Evolutionary conservation across 768 basidiomycete genomes (phyloP), one percentile per base, ranked within the genome.

Genomic region (Mycena kentingensis): DNA sequence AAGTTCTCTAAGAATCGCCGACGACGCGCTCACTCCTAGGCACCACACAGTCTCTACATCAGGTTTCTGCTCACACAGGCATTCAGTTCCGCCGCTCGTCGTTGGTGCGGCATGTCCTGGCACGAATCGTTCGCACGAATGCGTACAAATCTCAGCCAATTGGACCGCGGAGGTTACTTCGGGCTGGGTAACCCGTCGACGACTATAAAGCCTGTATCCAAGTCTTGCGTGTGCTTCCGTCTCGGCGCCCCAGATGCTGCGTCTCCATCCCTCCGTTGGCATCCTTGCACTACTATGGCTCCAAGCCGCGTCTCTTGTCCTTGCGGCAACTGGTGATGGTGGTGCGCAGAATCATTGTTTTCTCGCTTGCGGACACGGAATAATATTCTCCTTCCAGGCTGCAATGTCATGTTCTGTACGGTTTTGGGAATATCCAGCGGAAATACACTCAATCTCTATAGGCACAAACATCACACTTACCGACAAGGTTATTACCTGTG

Each of bases 391-490:
- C 19, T 43, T 21, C 18, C n/a, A 56, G 54, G 54, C 3, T 60
- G 58, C 45, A 55, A 55, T 38, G 24, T 60, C 4, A 55, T 60
- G 34, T 55, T 60, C 39, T 60, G 58, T 28, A 8, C 55, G 32
- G n/a, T n/a, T n/a, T n/a, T n/a, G n/a, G n/a, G n/a, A n/a, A n/a
- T n/a, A n/a, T n/a, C n/a, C n/a, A n/a, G n/a, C n/a, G n/a, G n/a
- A n/a, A n/a, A n/a, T n/a, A n/a, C n/a, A n/a, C n/a, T n/a, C n/a
- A n/a, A n/a, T n/a, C n/a, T n/a, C n/a, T n/a, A n/a, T n/a, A n/a
- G n/a, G n/a, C n/a, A n/a, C n/a, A n/a, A 55, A 60, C 35, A 42
- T 60, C 26, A 55, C 51, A 4, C 8, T 58, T 16, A 39, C 18
- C 51, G 7, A n/a, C 35, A 28, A 54, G 8, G 51, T 52, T 26